Evolutionary conservation across 2,329 filamentous ascomycete genomes (phyloP).

Genomic region (Fusarium agapanthi): DNA sequence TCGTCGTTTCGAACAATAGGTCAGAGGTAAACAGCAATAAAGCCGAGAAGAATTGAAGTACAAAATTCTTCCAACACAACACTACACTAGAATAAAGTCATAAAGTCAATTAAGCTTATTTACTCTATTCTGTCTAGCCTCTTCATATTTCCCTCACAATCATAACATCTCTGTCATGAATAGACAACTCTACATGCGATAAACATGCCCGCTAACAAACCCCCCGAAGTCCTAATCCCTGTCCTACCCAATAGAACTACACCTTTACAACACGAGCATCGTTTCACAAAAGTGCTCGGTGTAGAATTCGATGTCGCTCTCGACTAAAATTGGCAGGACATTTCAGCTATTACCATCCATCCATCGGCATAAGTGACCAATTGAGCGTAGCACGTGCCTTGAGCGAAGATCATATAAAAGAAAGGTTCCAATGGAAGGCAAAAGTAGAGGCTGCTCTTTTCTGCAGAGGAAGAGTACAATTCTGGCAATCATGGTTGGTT

Average conservation of each 20-base stretch:
- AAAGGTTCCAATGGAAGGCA: neutral
- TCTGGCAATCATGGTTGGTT: conserved; percentile 31
- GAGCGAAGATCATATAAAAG: conserved; percentile 22
- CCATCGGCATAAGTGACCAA: conserved; percentile 5
- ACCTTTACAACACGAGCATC: conserved; percentile 24
- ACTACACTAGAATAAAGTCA: neutral
- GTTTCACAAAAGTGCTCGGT: conserved; percentile 17
- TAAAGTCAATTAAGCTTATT: neutral
- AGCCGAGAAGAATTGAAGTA: neutral
- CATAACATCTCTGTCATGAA: neutral
- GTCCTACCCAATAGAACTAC: conserved; percentile 29
- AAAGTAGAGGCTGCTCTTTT: neutral
- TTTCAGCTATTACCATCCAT: neutral
- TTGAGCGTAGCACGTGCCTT: conserved; percentile 18
- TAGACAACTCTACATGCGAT: conserved; percentile 5
- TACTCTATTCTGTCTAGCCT: neutral
- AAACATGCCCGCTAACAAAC: conserved; percentile 15
- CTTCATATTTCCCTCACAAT: neutral
- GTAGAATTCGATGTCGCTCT: conserved; percentile 2
- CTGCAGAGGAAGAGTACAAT: conserved; percentile 1
- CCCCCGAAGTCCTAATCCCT: neutral
- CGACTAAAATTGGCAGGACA: conserved; percentile 15
- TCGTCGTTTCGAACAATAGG: neutral
- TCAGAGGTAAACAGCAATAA: neutral
- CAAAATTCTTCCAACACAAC: neutral